Conservation (phyloP, 208 protist species). For the Leishmania gerbilli region DNA sequence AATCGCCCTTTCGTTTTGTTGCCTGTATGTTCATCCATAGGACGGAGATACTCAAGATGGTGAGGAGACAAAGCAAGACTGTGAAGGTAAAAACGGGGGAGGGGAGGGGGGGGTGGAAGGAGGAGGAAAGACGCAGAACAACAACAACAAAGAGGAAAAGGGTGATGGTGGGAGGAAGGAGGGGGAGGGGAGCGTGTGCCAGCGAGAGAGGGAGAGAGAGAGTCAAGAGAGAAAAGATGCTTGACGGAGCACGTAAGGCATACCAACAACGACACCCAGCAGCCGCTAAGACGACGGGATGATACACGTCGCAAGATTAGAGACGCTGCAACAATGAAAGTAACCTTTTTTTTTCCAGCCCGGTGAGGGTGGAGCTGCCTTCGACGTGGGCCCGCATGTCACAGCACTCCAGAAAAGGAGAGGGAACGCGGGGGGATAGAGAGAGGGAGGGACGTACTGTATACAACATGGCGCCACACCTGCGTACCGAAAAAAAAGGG, state of each 20-base stretch:
- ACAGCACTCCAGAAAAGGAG: background rate
- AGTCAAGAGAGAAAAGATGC: background rate
- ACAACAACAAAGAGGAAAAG: background rate
- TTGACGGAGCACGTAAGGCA: background rate
- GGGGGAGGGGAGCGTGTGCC: background rate
- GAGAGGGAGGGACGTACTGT: background rate
- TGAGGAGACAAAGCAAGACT: background rate
- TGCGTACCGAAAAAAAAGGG: background rate
- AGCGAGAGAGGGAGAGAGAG: no score
- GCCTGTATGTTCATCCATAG: background rate
- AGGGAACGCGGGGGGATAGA: background rate
- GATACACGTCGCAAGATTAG: background rate
- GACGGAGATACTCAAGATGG: background rate
- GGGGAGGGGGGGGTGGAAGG: no score
- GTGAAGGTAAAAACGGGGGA: background rate
- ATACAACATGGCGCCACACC: background rate
- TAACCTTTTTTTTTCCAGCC: background rate
- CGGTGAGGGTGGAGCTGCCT: background rate
- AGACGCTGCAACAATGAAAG: background rate
- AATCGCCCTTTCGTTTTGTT: background rate
- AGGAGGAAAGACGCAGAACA: background rate
- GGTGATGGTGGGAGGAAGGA: background rate
- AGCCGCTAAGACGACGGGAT: background rate
- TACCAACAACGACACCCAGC: background rate
- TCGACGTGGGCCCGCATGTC: background rate